These are phyloP conservation scores for Dioscorea dumetorum DNA, from an alignment of 106 monocot genomes.

Conservation along the genomic window DNA sequence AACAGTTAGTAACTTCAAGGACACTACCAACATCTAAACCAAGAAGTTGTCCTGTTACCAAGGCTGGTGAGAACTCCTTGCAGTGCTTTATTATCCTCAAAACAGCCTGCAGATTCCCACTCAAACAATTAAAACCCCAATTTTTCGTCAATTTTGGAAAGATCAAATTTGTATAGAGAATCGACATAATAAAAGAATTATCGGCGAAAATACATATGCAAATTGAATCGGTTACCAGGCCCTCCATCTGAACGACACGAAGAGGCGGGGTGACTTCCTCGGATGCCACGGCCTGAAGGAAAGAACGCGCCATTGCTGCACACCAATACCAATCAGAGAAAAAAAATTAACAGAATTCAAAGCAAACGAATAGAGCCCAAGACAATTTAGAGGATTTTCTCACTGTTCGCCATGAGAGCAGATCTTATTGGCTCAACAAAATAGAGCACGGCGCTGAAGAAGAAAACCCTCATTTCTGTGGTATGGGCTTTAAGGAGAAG, in stretches of 20 bases:
- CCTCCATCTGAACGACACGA: conserved; percentile 80
- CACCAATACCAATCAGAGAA: conserved; percentile 7
- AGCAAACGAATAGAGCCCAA: not conserved
- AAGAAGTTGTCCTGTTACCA: conserved; percentile 91
- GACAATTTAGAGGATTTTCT: not conserved
- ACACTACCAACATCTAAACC: conserved; percentile 96
- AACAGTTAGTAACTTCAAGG: conserved; percentile 95
- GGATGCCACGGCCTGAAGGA: conserved; percentile 73
- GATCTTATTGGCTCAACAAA: no score
- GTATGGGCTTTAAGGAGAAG: no score
- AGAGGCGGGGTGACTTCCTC: conserved; percentile 71
- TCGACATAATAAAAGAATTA: not conserved
- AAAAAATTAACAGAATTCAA: not conserved
- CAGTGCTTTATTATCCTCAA: conserved; percentile 95
- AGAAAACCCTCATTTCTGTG: no score
- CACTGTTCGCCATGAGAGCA: no score
- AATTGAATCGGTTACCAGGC: not conserved
- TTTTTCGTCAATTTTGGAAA: not conserved
- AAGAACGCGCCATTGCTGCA: conserved; percentile 69
- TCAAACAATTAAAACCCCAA: not conserved
- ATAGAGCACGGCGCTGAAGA: no score
- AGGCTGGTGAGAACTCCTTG: conserved; percentile 83
- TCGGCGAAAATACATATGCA: not conserved
- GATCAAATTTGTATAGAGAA: not conserved
- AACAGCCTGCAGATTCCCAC: conserved; percentile 42